phyloP scores from a whole-genome alignment of 2,329 filamentous ascomycete species.

The Botrytis squamosa region DNA sequence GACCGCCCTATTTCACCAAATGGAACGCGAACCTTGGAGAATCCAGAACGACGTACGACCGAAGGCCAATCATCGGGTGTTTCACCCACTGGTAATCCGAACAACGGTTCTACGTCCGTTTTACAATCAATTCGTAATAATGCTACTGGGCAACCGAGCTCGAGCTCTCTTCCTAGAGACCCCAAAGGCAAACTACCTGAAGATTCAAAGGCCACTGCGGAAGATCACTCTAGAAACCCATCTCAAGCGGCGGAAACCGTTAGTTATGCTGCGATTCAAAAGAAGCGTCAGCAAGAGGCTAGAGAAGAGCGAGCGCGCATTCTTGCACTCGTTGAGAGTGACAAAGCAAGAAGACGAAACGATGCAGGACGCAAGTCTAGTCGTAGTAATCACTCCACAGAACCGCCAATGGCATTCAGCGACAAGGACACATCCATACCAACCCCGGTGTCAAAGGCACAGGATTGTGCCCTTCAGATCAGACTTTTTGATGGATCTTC shows the following conservation, averaged over 20 bases:
- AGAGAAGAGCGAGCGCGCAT: slow-evolving; percentile 69
- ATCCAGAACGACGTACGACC: neutral
- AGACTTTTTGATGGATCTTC: slow-evolving; percentile 82
- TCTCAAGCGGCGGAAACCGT: slow-evolving; percentile 41
- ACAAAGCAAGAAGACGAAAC: slow-evolving; percentile 65
- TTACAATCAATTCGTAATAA: neutral
- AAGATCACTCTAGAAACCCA: neutral
- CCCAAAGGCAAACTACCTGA: neutral
- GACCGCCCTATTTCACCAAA: neutral
- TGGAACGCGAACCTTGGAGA: neutral
- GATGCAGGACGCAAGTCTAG: slow-evolving; percentile 52
- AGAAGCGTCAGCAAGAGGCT: slow-evolving; percentile 61
- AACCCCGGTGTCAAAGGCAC: slow-evolving; percentile 23
- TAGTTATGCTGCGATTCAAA: slow-evolving; percentile 54
- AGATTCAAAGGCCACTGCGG: neutral
- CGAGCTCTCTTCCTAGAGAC: neutral
- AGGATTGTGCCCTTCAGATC: slow-evolving; percentile 66
- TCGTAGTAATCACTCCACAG: slow-evolving; percentile 23
- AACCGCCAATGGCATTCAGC: neutral
- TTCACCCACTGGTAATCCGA: neutral
- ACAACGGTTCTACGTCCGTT: neutral
- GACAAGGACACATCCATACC: slow-evolving; percentile 16
- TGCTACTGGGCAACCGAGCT: neutral
- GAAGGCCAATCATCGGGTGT: neutral
- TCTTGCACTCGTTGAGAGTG: slow-evolving; percentile 71